Evolutionary conservation across 768 basidiomycete genomes (phyloP).

Genomic region (Dentipellis fragilis): DNA sequence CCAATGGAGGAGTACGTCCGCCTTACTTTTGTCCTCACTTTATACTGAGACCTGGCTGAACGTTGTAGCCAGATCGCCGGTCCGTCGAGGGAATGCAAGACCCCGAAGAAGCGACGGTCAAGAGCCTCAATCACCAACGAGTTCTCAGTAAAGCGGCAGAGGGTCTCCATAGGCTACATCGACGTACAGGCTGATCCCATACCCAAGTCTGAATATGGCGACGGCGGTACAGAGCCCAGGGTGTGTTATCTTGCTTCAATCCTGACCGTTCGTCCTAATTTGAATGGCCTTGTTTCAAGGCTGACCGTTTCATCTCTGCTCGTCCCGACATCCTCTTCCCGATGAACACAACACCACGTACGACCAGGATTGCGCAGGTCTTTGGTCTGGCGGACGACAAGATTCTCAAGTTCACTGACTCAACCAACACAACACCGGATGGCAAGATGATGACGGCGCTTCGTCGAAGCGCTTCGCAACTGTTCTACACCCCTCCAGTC

Average conservation of each 20-base stretch:
- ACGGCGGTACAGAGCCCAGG: background rate
- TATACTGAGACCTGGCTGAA: background rate
- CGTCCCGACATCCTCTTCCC: conserved; percentile 42
- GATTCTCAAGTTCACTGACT: conserved; percentile 42
- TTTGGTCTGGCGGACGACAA: conserved; percentile 51
- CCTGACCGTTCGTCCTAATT: background rate
- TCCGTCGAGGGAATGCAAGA: background rate
- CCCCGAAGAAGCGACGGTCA: background rate
- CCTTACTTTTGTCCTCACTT: background rate
- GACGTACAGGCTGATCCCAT: background rate
- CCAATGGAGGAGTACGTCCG: background rate
- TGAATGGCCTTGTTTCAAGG: conserved; percentile 16
- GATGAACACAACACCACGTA: conserved; percentile 53
- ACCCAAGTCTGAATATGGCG: background rate
- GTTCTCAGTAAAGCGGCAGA: background rate
- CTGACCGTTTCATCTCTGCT: conserved; percentile 51
- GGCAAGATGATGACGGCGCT: conserved; percentile 36
- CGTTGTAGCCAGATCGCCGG: background rate
- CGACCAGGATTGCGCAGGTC: conserved; percentile 53
- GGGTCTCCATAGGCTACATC: background rate
- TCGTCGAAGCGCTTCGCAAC: conserved; percentile 41
- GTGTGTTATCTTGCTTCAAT: background rate
- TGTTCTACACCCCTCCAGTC: conserved; percentile 28
- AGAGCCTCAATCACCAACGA: background rate
- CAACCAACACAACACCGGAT: conserved; percentile 22